Evolutionary conservation across 371 early-diverging fungal genomes (phyloP), one percentile per base, ranked within the genome.

Genomic region (Mucor saturninus): DNA sequence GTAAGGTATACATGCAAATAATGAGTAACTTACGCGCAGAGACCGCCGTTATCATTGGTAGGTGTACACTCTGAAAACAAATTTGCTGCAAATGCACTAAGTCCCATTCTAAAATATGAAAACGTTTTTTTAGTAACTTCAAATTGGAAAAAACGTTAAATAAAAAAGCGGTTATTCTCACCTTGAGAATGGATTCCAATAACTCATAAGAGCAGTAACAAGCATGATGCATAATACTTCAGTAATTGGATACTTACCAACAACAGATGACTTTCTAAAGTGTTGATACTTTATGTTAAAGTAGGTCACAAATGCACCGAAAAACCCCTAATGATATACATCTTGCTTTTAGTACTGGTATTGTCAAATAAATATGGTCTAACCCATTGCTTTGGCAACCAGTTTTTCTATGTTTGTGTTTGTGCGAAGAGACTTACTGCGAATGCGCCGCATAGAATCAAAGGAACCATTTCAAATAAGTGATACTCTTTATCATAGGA

Each of bases 401-500:
- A 1, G 21, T 45, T 45, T 30, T 32, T 31, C 11, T 46, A 7
- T 35, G 35, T 30, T 40, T 35, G 11, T 21, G 21, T 21, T 32
- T 32, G 32, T 53, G 37, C 8, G 28, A 32, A 7, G 6, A 26
- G 2, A 69, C 85, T 52, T 79, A 91, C 92, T 31, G 96, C 95
- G 67, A 94, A 85, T 5, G 91, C 75, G 7, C 97, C 98, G 14
- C 95, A 72, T 2, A 95, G 30, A 8, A 89, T 71, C 68, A 94
- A 95, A 38, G 89, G 88, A n/a, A 92, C 56, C 28, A 95, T 53
- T 75, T 98, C 98, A 70, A 96, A 95, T 42, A 88, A 73, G 58
- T 92, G 91, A 88, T 95, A 98, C 39, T 90, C 91, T 59, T 89
- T 83, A 56, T 90, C 87, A 70, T 95, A 95, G 2, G 84, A 76